phyloP scores from a whole-genome alignment of 495 filamentous ascomycete species.

The Neurospora sp. region DNA sequence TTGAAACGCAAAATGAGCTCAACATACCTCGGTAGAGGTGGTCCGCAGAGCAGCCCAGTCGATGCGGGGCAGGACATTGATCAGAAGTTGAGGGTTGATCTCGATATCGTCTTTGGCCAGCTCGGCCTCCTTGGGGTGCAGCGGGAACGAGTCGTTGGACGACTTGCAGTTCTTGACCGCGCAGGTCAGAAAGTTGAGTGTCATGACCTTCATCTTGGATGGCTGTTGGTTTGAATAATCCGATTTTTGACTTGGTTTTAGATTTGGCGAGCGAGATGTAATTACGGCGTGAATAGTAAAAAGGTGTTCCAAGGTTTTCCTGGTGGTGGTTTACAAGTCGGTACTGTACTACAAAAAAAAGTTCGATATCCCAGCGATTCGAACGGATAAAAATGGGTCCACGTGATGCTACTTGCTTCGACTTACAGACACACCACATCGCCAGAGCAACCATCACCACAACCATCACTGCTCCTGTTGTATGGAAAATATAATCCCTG shows the following conservation, averaged over 20 bases:
- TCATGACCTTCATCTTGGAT: slow-evolving; percentile 81
- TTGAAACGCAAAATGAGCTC: slow-evolving; percentile 6
- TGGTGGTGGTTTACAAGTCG: neutral
- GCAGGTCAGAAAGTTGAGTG: slow-evolving; percentile 94
- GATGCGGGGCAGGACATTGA: slow-evolving; percentile 74
- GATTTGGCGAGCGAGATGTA: neutral
- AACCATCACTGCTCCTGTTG: neutral
- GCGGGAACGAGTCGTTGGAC: slow-evolving; percentile 63
- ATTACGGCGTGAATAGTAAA: neutral
- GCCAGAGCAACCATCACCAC: neutral
- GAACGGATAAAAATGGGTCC: neutral
- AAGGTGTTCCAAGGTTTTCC: neutral
- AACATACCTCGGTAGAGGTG: slow-evolving; percentile 68
- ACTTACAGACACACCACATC: neutral
- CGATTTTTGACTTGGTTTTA: neutral
- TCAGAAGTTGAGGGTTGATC: slow-evolving; percentile 65
- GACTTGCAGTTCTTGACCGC: slow-evolving; percentile 89
- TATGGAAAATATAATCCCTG: neutral
- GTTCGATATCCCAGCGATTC: neutral
- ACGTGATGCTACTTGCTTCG: neutral
- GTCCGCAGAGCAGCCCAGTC: slow-evolving; percentile 74
- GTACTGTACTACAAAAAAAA: neutral
- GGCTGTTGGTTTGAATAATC: neutral
- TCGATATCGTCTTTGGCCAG: slow-evolving; percentile 73
- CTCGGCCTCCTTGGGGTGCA: slow-evolving; percentile 86